Percentiles rank a stretch among this genome's conserved stretches.
Evolutionary conservation across 2,329 filamentous ascomycete species (phyloP).

Genomic region (Beauveria asiatica): DNA sequence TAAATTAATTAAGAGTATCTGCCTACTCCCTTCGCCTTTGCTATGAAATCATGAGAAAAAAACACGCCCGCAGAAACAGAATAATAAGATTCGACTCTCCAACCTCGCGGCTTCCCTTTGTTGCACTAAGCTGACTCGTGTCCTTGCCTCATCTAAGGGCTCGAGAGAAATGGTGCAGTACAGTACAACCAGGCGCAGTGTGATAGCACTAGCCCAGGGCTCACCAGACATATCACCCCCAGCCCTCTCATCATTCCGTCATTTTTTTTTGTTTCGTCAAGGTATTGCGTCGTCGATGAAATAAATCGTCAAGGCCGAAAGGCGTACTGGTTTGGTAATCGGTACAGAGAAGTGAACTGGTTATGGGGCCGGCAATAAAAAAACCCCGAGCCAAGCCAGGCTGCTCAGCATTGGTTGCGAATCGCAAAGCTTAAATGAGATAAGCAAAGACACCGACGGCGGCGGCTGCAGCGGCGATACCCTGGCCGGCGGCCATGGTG

Average conservation of each 20-base stretch:
- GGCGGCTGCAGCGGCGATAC: constrained; percentile 37
- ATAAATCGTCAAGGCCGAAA: constrained; percentile 14
- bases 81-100: constrained; percentile 1
- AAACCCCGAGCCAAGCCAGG: neutral
- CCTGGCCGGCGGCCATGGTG: constrained; percentile 34
- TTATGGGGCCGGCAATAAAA: neutral
- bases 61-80: constrained; percentile 5
- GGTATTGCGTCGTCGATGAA: constrained; percentile 6
- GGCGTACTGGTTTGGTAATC: constrained; percentile 23
- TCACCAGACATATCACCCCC: neutral
- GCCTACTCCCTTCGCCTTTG: constrained; percentile 8
- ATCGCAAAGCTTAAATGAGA: constrained; percentile 31
- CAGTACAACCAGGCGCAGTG: neutral
- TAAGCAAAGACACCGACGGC: constrained; percentile 46
- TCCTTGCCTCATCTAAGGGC: neutral
- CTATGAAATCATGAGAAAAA: constrained; percentile 8
- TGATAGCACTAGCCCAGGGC: neutral
- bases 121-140: neutral
- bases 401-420: neutral
- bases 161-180: neutral
- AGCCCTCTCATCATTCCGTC: neutral
- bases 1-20: constrained; percentile 11
- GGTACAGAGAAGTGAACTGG: constrained; percentile 24
- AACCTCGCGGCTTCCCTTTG: neutral
- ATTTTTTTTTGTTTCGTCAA: constrained; percentile 6